Conservation (phyloP, 106 monocot genomes). For the Hemerocallis citrina region DNA sequence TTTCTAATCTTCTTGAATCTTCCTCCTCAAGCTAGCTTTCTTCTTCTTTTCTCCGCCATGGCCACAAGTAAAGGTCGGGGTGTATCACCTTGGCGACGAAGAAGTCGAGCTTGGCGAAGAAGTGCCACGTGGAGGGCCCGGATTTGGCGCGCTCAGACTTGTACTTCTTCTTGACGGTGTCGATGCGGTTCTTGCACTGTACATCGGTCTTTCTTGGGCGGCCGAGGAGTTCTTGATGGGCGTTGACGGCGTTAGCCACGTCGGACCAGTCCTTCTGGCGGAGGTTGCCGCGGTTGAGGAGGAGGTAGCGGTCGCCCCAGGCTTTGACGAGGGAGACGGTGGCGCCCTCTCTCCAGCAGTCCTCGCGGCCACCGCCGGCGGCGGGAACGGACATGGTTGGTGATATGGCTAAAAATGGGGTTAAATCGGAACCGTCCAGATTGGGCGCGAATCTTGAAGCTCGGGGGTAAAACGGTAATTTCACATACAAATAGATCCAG, state of each 20-base stretch:
- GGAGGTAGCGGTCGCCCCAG: conserved; percentile 44
- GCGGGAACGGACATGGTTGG: not conserved
- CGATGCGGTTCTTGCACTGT: conserved; percentile 58
- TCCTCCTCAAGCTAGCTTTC: no score
- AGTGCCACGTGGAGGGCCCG: conserved; percentile 27
- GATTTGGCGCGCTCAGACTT: conserved; percentile 35
- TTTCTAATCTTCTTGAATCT: no score
- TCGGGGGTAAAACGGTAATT: no score
- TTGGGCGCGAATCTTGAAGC: no score
- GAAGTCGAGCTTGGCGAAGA: conserved; percentile 28
- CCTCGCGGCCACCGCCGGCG: conserved; percentile 36
- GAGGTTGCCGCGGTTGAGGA: conserved; percentile 43
- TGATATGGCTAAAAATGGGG: no score
- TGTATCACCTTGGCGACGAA: no score
- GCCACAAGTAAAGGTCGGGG: no score
- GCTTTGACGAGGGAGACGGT: conserved; percentile 38
- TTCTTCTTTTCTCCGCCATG: no score
- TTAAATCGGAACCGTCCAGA: no score
- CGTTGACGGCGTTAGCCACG: conserved; percentile 39
- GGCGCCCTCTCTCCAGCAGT: conserved; percentile 75
- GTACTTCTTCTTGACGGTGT: conserved; percentile 59
- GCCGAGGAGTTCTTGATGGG: conserved; percentile 18
- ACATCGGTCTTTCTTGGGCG: conserved; percentile 25
- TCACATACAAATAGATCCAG: no score
- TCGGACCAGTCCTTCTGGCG: conserved; percentile 50